phyloP scores from a whole-genome alignment of 352 stramenopile genomes.

The Globisporangium yorkense region DNA sequence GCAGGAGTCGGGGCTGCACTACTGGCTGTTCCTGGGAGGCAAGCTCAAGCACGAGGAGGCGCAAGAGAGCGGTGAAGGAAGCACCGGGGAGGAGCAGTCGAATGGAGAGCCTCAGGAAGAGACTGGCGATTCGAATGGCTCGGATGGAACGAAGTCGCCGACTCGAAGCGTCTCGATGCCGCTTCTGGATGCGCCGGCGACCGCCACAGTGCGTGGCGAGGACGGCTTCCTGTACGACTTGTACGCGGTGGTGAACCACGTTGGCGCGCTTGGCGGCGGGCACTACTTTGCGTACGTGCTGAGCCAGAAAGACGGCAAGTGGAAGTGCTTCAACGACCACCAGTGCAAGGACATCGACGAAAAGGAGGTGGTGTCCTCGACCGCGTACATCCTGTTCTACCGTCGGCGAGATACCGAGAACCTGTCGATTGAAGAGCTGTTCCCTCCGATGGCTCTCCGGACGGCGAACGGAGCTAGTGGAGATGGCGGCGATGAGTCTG shows the following conservation, averaged over 20 bases:
- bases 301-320: conserved; percentile 88
- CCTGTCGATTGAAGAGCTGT: conserved; percentile 67
- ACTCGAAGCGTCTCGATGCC: conserved; percentile 18
- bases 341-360: conserved; percentile 86
- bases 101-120: background rate
- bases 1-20: conserved; percentile 46
- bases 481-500: conserved; percentile 25
- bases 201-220: conserved; percentile 38
- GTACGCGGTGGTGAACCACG: conserved; percentile 97
- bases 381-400: conserved; percentile 92
- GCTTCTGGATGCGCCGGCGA: conserved; percentile 52
- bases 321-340: conserved; percentile 98
- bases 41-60: conserved; percentile 33
- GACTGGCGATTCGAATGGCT: background rate
- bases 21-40: conserved; percentile 74
- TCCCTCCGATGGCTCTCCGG: conserved; percentile 41
- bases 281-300: conserved; percentile 93
- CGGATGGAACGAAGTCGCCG: background rate
- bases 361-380: conserved; percentile 79
- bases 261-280: conserved; percentile 91
- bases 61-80: background rate
- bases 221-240: conserved; percentile 91
- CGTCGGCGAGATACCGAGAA: conserved; percentile 61
- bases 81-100: background rate
- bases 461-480: conserved; percentile 13